These are phyloP conservation scores for Abrus precatorius DNA, from an alignment of 306 rosid species.

Conservation along the genomic window DNA sequence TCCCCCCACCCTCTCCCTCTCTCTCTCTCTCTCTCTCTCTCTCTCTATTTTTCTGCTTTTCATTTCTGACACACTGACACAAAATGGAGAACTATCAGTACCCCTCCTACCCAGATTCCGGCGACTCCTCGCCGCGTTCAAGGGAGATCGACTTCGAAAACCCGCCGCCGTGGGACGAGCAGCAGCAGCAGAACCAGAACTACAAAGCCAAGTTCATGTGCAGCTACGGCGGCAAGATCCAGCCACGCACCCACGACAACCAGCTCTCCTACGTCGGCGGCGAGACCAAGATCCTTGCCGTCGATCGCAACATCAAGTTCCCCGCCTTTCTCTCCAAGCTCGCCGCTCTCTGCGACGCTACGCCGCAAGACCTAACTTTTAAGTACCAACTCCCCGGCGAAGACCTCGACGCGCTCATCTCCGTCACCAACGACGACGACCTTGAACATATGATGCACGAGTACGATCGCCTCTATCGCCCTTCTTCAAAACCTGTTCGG, in stretches of 20 bases:
- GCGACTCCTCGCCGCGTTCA: slow-evolving; percentile 85
- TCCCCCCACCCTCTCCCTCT: background rate
- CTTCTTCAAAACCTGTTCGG: slow-evolving; percentile 66
- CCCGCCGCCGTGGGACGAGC: slow-evolving; percentile 83
- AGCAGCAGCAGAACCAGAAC: slow-evolving; percentile 60
- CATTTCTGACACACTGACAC: background rate
- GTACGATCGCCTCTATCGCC: slow-evolving; percentile 81
- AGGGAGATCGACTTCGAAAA: slow-evolving; percentile 86
- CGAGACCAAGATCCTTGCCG: slow-evolving; percentile 90
- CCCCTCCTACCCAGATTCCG: slow-evolving; percentile 77
- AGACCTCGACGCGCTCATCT: slow-evolving; percentile 90
- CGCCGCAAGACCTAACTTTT: slow-evolving; percentile 60
- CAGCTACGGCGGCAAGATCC: slow-evolving; percentile 97
- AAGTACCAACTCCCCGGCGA: slow-evolving; percentile 98
- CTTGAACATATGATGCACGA: slow-evolving; percentile 95
- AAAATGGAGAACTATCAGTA: slow-evolving; percentile 79
- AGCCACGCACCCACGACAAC: slow-evolving; percentile 88
- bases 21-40: background rate
- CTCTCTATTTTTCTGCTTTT: background rate
- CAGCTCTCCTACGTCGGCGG: slow-evolving; percentile 89
- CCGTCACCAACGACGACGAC: slow-evolving; percentile 89
- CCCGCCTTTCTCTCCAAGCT: slow-evolving; percentile 66
- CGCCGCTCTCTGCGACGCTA: slow-evolving; percentile 59
- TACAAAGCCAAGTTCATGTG: slow-evolving; percentile 88
- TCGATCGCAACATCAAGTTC: slow-evolving; percentile 75